These are phyloP conservation scores for Nemania bipapillata DNA, from an alignment of 2,329 filamentous ascomycete species.

Conservation along the genomic window DNA sequence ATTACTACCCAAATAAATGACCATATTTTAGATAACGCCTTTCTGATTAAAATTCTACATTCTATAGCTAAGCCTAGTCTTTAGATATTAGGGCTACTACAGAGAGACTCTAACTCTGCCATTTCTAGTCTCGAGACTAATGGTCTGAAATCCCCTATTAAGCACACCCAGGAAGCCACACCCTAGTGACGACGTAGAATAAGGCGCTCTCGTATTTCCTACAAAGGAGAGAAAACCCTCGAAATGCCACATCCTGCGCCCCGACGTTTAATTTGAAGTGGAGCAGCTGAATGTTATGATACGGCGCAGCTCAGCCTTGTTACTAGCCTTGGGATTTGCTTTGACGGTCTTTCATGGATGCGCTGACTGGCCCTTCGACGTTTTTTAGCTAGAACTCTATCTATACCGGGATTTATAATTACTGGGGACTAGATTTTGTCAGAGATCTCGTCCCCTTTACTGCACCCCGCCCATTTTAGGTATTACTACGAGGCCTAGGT, in stretches of 20 bases:
- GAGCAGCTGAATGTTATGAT: background rate
- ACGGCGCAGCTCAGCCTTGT: background rate
- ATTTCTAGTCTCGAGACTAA: background rate
- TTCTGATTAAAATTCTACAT: too few relatives aligned
- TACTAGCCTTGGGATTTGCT: background rate
- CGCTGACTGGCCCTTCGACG: background rate
- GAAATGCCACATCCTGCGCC: background rate
- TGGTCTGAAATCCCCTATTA: too few relatives aligned
- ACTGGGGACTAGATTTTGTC: too few relatives aligned
- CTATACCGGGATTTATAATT: background rate
- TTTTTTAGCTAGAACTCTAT: too few relatives aligned
- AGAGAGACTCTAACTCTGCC: too few relatives aligned
- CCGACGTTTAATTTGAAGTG: background rate
- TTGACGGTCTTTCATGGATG: background rate
- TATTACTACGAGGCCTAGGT: background rate
- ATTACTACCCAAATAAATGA: too few relatives aligned
- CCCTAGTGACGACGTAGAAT: background rate
- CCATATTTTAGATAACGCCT: too few relatives aligned
- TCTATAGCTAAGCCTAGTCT: too few relatives aligned
- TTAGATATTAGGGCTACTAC: too few relatives aligned
- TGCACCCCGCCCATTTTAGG: too few relatives aligned
- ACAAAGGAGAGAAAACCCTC: background rate
- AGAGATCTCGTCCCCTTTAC: background rate
- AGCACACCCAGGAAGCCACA: background rate
- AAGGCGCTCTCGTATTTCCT: background rate